Evolutionary conservation across 2,329 filamentous ascomycete species (phyloP), one percentile per base, ranked within the genome.

Genomic region (Myriosclerotinia duriaeana): DNA sequence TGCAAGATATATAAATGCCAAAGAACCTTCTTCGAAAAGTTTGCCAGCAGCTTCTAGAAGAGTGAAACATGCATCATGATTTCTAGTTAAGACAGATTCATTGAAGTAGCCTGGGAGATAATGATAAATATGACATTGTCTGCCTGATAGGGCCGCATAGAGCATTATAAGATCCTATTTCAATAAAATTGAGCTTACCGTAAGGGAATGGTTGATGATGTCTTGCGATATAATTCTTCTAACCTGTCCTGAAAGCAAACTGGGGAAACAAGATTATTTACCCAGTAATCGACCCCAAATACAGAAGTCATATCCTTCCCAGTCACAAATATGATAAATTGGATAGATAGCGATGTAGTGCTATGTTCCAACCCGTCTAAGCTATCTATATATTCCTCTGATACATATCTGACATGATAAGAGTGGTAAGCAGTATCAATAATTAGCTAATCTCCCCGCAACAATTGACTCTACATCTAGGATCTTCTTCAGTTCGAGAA

Each of bases 291-390:
- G 17, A 34, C n/a, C 5, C 34, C 36, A 22, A 38, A 38, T 55
- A 54, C 26, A 22, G n/a, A 12, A 7, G 30, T 17, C 4, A 40
- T 60, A 7, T 56, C 52, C 8, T 22, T 26, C 17, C 79, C 77
- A 11, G 75, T 77, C 15, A 81, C 77, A 0, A 80, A 78, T 0
- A 81, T 82, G 67, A 80, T 76, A 78, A 82, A 81, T n/a, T 40
- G 34, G 5, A 70, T 53, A 22, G 40, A 53, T n/a, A 50, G 17
- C 12, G n/a, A n/a, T 26, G 26, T 26, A n/a, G 20, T 3, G n/a
- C 17, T 22, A 38, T 38, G 4, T n/a, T 36, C 14, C 15, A 59
- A 14, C 5, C 20, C 22, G 12, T 26, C 20, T 7, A 59, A 14
- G 46, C 15, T 17, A 3, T 17, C 3, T 20, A 30, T 6, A 40